Evolutionary conservation across 2,329 filamentous ascomycete species (phyloP).

Genomic region (Fusarium robinianum): DNA sequence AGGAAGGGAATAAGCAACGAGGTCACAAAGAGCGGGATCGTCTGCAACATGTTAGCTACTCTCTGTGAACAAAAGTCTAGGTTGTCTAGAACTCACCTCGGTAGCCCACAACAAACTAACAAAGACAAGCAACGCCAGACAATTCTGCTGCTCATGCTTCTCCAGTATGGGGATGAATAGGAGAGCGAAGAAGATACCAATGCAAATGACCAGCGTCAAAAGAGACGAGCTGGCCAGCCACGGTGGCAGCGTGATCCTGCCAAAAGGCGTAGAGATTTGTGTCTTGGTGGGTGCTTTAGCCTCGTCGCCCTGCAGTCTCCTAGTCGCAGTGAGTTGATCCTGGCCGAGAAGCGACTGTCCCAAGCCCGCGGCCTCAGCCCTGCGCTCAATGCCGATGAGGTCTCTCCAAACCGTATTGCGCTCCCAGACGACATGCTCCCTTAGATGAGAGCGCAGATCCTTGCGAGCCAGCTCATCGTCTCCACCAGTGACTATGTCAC

Average conservation of each 20-base stretch:
- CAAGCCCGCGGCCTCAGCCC: conserved; percentile 90
- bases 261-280: conserved; percentile 78
- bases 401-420: conserved; percentile 98
- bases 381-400: conserved; percentile 96
- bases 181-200: conserved; percentile 74
- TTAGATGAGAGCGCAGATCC: conserved; percentile 85
- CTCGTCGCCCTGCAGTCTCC: conserved; percentile 84
- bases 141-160: conserved; percentile 90
- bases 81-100: conserved; percentile 62
- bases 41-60: conserved; percentile 52
- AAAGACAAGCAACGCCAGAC: conserved; percentile 88
- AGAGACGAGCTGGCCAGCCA: conserved; percentile 88
- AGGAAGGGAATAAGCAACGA: conserved; percentile 93
- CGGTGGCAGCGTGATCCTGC: conserved; percentile 72
- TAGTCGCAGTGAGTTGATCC: conserved; percentile 68
- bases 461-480: conserved; percentile 77
- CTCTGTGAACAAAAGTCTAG: neutral
- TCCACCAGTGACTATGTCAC: conserved; percentile 79
- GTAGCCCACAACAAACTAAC: conserved; percentile 96
- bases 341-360: conserved; percentile 82
- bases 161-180: conserved; percentile 82
- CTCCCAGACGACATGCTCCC: conserved; percentile 99
- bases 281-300: conserved; percentile 64
- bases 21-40: conserved; percentile 95
- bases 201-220: conserved; percentile 71